These are phyloP conservation scores for Pistacia vera DNA, from an alignment of 345 rosid genomes.

Conservation along the genomic window DNA sequence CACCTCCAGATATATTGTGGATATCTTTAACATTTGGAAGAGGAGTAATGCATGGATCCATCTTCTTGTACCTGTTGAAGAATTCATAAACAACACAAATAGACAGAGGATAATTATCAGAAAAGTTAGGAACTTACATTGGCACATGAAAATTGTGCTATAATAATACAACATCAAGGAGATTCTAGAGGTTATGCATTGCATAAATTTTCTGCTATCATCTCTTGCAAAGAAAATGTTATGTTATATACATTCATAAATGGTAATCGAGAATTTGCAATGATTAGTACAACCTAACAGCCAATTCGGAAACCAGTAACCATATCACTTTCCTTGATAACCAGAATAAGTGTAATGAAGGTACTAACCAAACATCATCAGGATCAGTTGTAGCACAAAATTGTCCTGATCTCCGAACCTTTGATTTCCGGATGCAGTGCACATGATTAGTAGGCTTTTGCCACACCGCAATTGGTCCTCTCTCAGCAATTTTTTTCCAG, in stretches of 20 bases:
- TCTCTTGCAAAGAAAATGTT: background rate
- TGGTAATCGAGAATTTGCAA: too few relatives aligned
- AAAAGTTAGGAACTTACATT: background rate
- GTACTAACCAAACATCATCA: conserved; percentile 61
- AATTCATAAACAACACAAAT: conserved; percentile 1
- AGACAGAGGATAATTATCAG: background rate
- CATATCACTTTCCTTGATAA: background rate
- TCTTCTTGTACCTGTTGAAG: conserved; percentile 48
- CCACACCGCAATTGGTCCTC: conserved; percentile 57
- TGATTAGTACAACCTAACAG: background rate
- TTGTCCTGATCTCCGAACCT: conserved; percentile 34
- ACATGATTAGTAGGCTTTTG: conserved; percentile 64
- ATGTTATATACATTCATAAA: background rate
- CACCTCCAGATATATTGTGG: conserved; percentile 39
- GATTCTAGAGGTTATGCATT: background rate
- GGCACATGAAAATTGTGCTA: background rate
- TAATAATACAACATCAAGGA: background rate
- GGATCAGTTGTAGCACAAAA: conserved; percentile 44
- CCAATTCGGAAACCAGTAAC: background rate
- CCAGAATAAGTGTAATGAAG: background rate
- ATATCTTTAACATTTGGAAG: conserved; percentile 35
- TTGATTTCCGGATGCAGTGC: conserved; percentile 47
- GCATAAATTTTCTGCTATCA: background rate
- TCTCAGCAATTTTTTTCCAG: conserved; percentile 73
- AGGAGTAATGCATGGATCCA: conserved; percentile 65